phyloP scores from a whole-genome alignment of 768 basidiomycete genomes.

The Tricholoma sp. region DNA sequence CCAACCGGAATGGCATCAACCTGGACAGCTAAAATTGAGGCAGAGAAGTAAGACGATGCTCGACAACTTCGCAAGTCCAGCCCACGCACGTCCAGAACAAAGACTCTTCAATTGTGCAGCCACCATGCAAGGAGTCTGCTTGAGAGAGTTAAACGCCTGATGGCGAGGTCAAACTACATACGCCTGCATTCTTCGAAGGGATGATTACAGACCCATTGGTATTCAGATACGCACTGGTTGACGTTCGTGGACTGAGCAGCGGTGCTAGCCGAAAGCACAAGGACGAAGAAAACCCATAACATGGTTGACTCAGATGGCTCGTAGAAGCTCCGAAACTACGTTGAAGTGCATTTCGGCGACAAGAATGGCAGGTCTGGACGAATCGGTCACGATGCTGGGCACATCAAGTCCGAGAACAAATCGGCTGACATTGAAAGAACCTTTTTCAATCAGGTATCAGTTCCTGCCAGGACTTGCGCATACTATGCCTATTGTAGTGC shows the following conservation, averaged over 20 bases:
- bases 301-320: conserved; percentile 1
- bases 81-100: conserved; percentile 30
- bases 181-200: not conserved
- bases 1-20: conserved; percentile 32
- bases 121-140: conserved; percentile 47
- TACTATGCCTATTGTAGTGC: not conserved
- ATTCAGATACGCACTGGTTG: conserved; percentile 28
- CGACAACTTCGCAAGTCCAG: not conserved
- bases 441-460: not conserved
- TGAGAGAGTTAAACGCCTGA: conserved; percentile 35
- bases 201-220: conserved; percentile 29
- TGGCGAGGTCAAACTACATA: not conserved
- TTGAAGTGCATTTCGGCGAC: not conserved
- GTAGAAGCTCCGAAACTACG: not conserved
- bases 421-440: not conserved
- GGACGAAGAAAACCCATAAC: not conserved
- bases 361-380: too few species aligned
- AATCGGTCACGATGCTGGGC: too few species aligned
- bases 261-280: not conserved
- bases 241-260: conserved; percentile 33
- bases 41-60: conserved; percentile 1
- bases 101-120: conserved; percentile 43
- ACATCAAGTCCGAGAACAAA: not conserved
- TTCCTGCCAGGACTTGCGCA: not conserved
- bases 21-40: conserved; percentile 26